Base-by-base conservation (phyloP, 345 rosid species). In the Turritis glabra region DNA sequence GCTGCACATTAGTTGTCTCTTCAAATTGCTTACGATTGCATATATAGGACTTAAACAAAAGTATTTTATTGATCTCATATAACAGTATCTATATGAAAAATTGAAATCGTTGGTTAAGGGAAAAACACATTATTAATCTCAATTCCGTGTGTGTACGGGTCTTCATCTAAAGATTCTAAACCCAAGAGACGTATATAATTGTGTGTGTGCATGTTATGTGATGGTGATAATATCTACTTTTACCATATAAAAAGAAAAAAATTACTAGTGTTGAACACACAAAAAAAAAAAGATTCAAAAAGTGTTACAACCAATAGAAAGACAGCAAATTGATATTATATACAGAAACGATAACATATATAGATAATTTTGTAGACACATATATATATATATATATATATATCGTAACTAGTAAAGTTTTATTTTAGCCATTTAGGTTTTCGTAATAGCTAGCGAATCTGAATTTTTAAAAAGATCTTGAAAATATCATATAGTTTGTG, bases 1-100 rank as follows among this genome's bases (percentile, higher is more conserved):
- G 75, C 59, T 76, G 71, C 58, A 63, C 26, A 70, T 70, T 77
- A 70, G 60, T 70, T 70, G 76, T 77, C 80, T 48, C 71, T 77
- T 76, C 80, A 70, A 46, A 44, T 9, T 27, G 71, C 76, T 77
- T 62, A 77, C 80, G 80, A 35, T 63, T 64, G 76, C 71, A 15
- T n/a, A n/a, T n/a, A n/a, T 40, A n/a, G 30, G 64, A 52, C 56
- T 68, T 55, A 22, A 61, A 23, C 48, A 23, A 61, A 19, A 18
- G 0, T 38, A 60, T 40, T 35, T 6, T 53, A 59, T 40, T 68
- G 62, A 21, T 50, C 54, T 56, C 22, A 19, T 5, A 25, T 56
- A n/a, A 25, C 6, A 25, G 17, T 23, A 30, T 22, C 12, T 12
- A 22, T 23, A 14, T 23, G 22, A 56, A 55, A 55, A 46, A 14